phyloP scores from a whole-genome alignment of 2,329 filamentous ascomycete genomes.

The Fusarium citri region DNA sequence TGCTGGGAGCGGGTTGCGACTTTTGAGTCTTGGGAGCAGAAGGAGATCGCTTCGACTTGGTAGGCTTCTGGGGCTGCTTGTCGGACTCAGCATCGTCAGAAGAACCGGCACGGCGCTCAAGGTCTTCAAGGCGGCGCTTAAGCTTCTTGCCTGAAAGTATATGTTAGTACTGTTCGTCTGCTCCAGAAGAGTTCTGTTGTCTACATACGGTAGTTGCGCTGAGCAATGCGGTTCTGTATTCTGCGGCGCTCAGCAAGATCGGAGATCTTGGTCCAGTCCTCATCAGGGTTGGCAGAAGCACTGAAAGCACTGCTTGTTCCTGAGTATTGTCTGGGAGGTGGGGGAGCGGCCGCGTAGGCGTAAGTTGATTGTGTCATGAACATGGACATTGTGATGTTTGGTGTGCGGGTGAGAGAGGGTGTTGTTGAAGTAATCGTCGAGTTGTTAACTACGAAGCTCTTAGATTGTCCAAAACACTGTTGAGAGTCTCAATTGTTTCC shows the following conservation, averaged over 20 bases:
- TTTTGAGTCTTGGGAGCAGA: conserved; percentile 48
- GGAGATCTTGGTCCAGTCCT: conserved; percentile 99
- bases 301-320: conserved; percentile 94
- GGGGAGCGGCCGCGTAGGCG: conserved; percentile 49
- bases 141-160: conserved; percentile 81
- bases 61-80: conserved; percentile 46
- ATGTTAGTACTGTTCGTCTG: conserved; percentile 26
- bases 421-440: conserved; percentile 26
- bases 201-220: conserved; percentile 91
- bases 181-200: neutral
- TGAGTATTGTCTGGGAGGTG: conserved; percentile 72
- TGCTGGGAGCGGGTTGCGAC: conserved; percentile 48
- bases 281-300: conserved; percentile 92
- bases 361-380: conserved; percentile 53
- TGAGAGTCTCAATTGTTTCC: conserved; percentile 26
- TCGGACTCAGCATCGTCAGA: conserved; percentile 59
- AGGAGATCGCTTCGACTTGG: conserved; percentile 50
- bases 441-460: conserved; percentile 31
- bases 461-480: conserved; percentile 24
- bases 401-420: conserved; percentile 18
- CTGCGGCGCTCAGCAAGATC: conserved; percentile 92
- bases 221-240: conserved; percentile 97
- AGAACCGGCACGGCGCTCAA: conserved; percentile 79
- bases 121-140: conserved; percentile 87
- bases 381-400: conserved; percentile 50